These are phyloP conservation scores for Globisporangium iwayamae DNA, from an alignment of 352 stramenopile genomes.

Conservation along the genomic window DNA sequence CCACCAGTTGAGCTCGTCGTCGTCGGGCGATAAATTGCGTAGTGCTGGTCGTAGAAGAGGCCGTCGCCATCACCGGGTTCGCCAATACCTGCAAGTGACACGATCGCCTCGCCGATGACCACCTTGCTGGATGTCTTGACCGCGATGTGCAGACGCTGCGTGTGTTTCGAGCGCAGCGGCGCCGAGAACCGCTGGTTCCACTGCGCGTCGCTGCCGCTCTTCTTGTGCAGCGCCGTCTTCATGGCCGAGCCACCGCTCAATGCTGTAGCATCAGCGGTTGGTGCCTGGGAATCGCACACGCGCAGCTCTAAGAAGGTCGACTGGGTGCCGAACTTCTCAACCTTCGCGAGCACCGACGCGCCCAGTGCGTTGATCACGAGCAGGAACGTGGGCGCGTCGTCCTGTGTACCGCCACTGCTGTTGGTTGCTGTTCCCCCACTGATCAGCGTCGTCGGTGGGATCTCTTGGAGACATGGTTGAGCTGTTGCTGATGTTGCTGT, in stretches of 20 bases:
- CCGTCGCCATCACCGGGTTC: conserved; percentile 9
- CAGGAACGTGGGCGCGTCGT: conserved; percentile 19
- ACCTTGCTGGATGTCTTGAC: conserved; percentile 70
- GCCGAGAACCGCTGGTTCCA: conserved; percentile 82
- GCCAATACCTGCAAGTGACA: conserved; percentile 39
- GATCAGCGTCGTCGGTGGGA: conserved; percentile 24
- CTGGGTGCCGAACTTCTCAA: conserved; percentile 76
- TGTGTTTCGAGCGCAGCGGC: conserved; percentile 42
- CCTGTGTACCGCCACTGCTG: neutral
- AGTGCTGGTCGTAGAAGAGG: conserved; percentile 64
- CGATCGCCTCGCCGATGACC: conserved; percentile 53
- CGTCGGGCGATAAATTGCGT: conserved; percentile 33
- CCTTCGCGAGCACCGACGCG: conserved; percentile 52
- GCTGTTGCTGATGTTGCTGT: neutral
- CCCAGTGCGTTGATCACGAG: conserved; percentile 61
- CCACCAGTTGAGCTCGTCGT: conserved; percentile 14
- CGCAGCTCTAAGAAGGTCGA: conserved; percentile 67
- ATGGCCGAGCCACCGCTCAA: conserved; percentile 28
- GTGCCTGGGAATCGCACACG: conserved; percentile 18
- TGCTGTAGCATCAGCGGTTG: neutral
- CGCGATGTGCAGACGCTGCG: conserved; percentile 44
- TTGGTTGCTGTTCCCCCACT: neutral
- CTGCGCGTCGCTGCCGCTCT: conserved; percentile 73
- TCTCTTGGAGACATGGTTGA: conserved; percentile 41
- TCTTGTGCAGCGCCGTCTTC: conserved; percentile 70